Evolutionary conservation across 208 protist genomes (phyloP).

Genomic region (Trypanosoma lewisi): DNA sequence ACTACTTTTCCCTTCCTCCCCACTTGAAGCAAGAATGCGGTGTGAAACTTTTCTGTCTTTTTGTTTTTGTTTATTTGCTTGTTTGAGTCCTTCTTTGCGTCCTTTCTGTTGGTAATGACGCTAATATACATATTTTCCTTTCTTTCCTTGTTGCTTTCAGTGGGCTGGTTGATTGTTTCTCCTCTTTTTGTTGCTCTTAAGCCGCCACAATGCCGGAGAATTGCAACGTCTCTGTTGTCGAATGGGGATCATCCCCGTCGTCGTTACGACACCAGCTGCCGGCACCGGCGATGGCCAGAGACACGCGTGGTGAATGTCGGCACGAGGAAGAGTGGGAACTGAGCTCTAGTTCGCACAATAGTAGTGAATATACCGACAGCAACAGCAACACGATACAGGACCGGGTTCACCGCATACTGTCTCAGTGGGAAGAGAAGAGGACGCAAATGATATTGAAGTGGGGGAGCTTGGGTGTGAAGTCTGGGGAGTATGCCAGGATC

Average conservation of each 20-base stretch:
- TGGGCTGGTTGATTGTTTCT: not conserved
- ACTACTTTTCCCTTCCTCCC: too few species aligned
- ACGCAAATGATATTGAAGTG: conserved; percentile 15
- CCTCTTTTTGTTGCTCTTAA: conserved; percentile 2
- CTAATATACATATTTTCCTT: too few species aligned
- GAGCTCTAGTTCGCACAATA: conserved; percentile 1
- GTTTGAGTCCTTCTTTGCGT: too few species aligned
- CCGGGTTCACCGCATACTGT: conserved; percentile 13
- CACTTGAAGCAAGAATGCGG: too few species aligned
- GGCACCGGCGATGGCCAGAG: not conserved
- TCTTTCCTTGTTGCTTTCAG: too few species aligned
- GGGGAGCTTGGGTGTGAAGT: conserved; percentile 24
- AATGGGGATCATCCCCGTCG: not conserved
- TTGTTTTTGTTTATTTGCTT: not conserved
- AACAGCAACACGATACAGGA: conserved; percentile 4
- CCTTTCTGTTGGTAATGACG: too few species aligned
- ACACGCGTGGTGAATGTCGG: not conserved
- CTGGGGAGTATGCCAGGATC: conserved; percentile 10
- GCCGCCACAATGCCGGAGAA: too few species aligned
- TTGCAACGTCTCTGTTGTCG: not conserved
- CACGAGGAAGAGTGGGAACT: conserved; percentile 15
- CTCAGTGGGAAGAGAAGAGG: conserved; percentile 16
- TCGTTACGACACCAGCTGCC: not conserved
- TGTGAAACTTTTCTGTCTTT: conserved; percentile 12
- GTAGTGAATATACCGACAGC: not conserved